A percentile compares a stretch with the other conserved stretches of the same genome.
These are phyloP conservation scores for Kokia cookei DNA, from an alignment of 441 rosid species.

Conservation along the genomic window DNA sequence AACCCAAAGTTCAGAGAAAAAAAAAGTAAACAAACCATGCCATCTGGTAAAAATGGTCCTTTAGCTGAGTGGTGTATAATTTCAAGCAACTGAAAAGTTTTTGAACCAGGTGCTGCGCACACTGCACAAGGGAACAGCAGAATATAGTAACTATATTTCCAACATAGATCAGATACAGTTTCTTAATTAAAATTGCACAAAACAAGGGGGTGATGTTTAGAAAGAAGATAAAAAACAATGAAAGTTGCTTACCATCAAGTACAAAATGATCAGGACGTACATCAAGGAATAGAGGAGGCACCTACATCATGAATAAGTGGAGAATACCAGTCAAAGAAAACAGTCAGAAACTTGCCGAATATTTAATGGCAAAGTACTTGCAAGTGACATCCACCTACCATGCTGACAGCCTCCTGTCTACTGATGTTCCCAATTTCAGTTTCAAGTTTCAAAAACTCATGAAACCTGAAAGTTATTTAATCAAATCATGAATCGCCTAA, in stretches of 20 bases:
- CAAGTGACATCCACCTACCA: slow-evolving; percentile 43
- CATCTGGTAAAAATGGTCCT: slow-evolving; percentile 64
- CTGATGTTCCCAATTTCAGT: slow-evolving; percentile 96
- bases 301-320: slow-evolving; percentile 38
- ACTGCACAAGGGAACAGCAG: slow-evolving; percentile 35
- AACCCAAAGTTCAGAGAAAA: not conserved
- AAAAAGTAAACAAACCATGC: slow-evolving; percentile 47
- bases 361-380: not conserved
- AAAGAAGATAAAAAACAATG: not conserved
- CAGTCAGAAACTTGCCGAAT: not conserved
- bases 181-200: not conserved
- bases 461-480: slow-evolving; percentile 56
- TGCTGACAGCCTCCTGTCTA: slow-evolving; percentile 98
- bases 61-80: slow-evolving; percentile 64
- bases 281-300: slow-evolving; percentile 95
- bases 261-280: slow-evolving; percentile 73
- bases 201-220: not conserved
- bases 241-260: slow-evolving; percentile 72
- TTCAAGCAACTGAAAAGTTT: slow-evolving; percentile 95
- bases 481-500: slow-evolving; percentile 9
- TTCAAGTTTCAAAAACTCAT: slow-evolving; percentile 90
- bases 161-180: not conserved
- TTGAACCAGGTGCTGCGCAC: slow-evolving; percentile 99
- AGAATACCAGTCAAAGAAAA: not conserved
- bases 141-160: not conserved